Evolutionary conservation across 1,284 basidiomycete species (phyloP).

Genomic region (Xerocomus minutiporus): DNA sequence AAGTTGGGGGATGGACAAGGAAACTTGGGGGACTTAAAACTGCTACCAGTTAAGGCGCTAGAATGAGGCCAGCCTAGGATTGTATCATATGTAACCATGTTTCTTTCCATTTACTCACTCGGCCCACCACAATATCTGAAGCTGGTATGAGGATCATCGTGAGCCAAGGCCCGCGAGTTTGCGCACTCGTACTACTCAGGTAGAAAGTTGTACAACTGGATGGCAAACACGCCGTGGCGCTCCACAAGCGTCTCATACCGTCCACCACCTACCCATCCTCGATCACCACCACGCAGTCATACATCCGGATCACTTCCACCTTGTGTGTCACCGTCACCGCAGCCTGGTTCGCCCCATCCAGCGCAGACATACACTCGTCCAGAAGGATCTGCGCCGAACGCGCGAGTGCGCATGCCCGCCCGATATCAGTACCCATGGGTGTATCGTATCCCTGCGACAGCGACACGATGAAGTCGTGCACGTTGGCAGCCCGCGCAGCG

Average conservation of each 20-base stretch:
- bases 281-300: conserved; percentile 85
- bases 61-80: not conserved
- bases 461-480: conserved; percentile 81
- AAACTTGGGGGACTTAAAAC: not conserved
- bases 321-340: conserved; percentile 92
- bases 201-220: no score
- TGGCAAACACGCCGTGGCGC: conserved; percentile 72
- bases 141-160: no score
- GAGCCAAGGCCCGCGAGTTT: no score
- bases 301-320: conserved; percentile 84
- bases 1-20: not conserved
- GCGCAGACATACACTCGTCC: conserved; percentile 91
- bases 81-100: no score
- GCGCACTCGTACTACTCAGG: no score
- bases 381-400: conserved; percentile 71
- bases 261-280: conserved; percentile 76
- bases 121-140: no score
- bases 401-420: conserved; percentile 91
- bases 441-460: conserved; percentile 87
- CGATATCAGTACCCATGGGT: conserved; percentile 79
- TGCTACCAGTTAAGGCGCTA: not conserved
- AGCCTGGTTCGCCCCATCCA: conserved; percentile 80
- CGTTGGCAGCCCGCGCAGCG: conserved; percentile 66
- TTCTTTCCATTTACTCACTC: no score
- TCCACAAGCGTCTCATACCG: conserved; percentile 68